These are phyloP conservation scores for Diaporthe velutina DNA, from an alignment of 2,329 filamentous ascomycete species.

Conservation along the genomic window DNA sequence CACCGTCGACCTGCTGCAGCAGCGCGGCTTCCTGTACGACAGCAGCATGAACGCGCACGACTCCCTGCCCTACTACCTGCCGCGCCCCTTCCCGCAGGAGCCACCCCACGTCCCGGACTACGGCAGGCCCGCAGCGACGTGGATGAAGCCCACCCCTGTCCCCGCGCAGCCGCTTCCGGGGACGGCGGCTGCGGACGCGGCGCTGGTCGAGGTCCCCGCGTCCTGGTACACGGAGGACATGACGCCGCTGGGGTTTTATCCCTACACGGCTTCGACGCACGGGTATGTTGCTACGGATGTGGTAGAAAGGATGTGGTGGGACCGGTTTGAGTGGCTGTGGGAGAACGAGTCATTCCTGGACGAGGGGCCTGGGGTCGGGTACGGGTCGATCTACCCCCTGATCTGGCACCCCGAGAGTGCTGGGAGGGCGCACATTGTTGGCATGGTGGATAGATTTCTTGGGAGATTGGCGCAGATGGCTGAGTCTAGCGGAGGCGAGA, in stretches of 20 bases:
- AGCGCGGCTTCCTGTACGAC: slow-evolving; percentile 60
- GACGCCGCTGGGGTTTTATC: slow-evolving; percentile 61
- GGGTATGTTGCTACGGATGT: slow-evolving; percentile 70
- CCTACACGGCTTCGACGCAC: slow-evolving; percentile 62
- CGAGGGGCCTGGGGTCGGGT: neutral
- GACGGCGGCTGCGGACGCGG: slow-evolving; percentile 39
- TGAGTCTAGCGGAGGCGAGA: neutral
- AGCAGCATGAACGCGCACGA: slow-evolving; percentile 60
- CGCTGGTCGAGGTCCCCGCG: slow-evolving; percentile 59
- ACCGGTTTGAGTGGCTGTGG: slow-evolving; percentile 69
- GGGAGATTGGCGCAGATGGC: slow-evolving; percentile 54
- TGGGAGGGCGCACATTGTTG: slow-evolving; percentile 72
- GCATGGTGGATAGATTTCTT: slow-evolving; percentile 60
- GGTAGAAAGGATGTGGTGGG: slow-evolving; percentile 72
- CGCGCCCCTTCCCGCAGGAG: slow-evolving; percentile 45
- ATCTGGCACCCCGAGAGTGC: slow-evolving; percentile 70
- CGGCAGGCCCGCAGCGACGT: slow-evolving; percentile 52
- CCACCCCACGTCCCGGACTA: slow-evolving; percentile 55
- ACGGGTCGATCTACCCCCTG: slow-evolving; percentile 56
- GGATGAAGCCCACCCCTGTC: slow-evolving; percentile 57
- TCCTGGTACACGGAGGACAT: slow-evolving; percentile 65
- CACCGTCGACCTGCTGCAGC: slow-evolving; percentile 58
- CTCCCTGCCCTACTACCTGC: slow-evolving; percentile 58
- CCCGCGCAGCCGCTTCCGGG: slow-evolving; percentile 42
- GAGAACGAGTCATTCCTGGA: slow-evolving; percentile 55